Base-by-base conservation (phyloP, 768 basidiomycete species). In the Rhodotorula diobovata region DNA sequence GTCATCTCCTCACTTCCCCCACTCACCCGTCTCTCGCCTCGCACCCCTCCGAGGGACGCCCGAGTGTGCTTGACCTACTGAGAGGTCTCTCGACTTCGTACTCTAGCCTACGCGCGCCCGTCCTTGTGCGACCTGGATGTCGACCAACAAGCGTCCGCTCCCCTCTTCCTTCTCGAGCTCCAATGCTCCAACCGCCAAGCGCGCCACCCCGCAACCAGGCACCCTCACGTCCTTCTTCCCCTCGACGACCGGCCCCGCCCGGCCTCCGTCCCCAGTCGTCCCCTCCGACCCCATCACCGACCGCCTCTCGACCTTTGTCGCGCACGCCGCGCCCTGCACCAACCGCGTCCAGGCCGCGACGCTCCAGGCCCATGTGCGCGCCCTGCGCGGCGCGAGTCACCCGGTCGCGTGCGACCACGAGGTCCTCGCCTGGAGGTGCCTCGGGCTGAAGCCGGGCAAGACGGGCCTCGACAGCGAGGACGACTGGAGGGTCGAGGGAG, bases 401-500 rank as follows among this genome's bases (percentile, higher is more conserved):
- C 72, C 72, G 1, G n/a, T 59, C 32, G 66, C 64, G 18, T 82
- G 86, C 20, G 28, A 50, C 9, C 88, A 90, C 73, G 87, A 89
- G 77, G 89, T 93, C 55, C 82, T 84, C 50, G 91, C 90, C 11
- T 93, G 88, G 88, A 83, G 91, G 45, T 87, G 86, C 76, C 89
- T 93, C 88, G 83, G 84, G 0, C 80, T 89, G 65, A 90, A 87
- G 79, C 76, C 82, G 20, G 89, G 88, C 6, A 82, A 81, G 59
- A 86, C 84, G 6, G 91, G 91, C 2, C 80, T 92, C 6, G 83
- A 80, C 1, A 88, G 89, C 6, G 86, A 87, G 6, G 89, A 89
- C 37, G 91, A 93, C 76, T 93, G 91, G 75, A 86, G 87, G 79
- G 79, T 91, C 37, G 79, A 81, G 69, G 82, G 83, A 9, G 89